Evolutionary conservation across 2,329 filamentous ascomycete genomes (phyloP).

Genomic region (Aspergillus caelatus): DNA sequence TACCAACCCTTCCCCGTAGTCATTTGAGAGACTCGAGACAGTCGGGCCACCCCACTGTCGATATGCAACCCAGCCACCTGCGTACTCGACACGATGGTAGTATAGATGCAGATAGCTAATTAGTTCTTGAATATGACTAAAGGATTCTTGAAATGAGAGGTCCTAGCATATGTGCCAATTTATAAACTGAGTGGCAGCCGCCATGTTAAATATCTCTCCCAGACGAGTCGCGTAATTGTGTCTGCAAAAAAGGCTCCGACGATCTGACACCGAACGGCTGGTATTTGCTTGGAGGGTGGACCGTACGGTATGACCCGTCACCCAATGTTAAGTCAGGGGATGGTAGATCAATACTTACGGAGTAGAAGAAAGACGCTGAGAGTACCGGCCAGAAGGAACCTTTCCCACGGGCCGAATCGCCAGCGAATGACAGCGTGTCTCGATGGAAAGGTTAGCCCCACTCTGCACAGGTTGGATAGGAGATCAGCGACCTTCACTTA

Average conservation of each 20-base stretch:
- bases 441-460: constrained; percentile 6
- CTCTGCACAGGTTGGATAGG: not conserved
- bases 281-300: not conserved
- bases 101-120: not conserved
- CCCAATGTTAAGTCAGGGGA: not conserved
- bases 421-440: constrained; percentile 15
- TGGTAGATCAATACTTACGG: not conserved
- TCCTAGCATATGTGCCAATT: too few species aligned
- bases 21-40: not conserved
- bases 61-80: not conserved
- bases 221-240: not conserved
- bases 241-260: not conserved
- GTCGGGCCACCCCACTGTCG: not conserved
- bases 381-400: constrained; percentile 12
- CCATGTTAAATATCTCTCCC: not conserved
- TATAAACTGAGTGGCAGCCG: not conserved
- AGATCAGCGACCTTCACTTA: not conserved
- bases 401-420: constrained; percentile 17
- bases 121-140: too few species aligned
- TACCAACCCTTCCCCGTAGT: not conserved
- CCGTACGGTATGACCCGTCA: not conserved
- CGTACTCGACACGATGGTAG: not conserved
- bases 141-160: too few species aligned
- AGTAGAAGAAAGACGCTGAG: not conserved
- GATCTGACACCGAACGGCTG: not conserved